phyloP scores from a whole-genome alignment of 2,329 filamentous ascomycete species.

The Cladosporium sphaerospermum region DNA sequence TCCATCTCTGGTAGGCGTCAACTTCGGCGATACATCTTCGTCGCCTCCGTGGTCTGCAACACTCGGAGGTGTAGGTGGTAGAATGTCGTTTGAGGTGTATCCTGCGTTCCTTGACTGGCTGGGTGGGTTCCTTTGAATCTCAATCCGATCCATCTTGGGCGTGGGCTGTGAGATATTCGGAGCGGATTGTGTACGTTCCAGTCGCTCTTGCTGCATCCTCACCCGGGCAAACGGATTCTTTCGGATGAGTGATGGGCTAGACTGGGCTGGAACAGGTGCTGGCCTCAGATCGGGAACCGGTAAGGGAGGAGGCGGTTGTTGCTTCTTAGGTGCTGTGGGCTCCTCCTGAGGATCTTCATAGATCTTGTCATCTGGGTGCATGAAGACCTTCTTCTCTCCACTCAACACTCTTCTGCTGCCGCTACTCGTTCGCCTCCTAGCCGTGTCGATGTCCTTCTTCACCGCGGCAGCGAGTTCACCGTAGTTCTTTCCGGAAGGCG shows the following conservation, averaged over 20 bases:
- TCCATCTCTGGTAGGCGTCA: constrained; percentile 58
- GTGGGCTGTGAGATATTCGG: constrained; percentile 32
- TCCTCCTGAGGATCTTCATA: constrained; percentile 75
- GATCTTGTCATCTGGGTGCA: constrained; percentile 68
- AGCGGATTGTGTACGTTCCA: constrained; percentile 40
- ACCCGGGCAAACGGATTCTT: constrained; percentile 61
- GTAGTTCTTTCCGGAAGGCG: constrained; percentile 25
- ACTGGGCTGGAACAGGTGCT: constrained; percentile 25
- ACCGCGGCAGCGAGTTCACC: constrained; percentile 31
- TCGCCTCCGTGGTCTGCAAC: constrained; percentile 14
- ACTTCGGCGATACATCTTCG: background rate
- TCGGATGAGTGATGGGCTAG: constrained; percentile 42
- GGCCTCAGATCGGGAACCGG: constrained; percentile 24
- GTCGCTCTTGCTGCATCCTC: constrained; percentile 47
- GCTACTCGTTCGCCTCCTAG: constrained; percentile 51
- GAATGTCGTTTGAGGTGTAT: constrained; percentile 63
- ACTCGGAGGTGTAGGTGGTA: constrained; percentile 31
- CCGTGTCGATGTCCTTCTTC: constrained; percentile 28
- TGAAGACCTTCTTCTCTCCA: constrained; percentile 61
- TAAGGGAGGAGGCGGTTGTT: constrained; percentile 5
- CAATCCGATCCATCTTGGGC: constrained; percentile 46
- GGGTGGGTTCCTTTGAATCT: constrained; percentile 80
- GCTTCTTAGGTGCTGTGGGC: constrained; percentile 12
- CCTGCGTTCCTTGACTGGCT: constrained; percentile 73
- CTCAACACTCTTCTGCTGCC: constrained; percentile 65